Evolutionary conservation across 768 basidiomycete genomes (phyloP).

Genomic region (Calocybe cyanea): DNA sequence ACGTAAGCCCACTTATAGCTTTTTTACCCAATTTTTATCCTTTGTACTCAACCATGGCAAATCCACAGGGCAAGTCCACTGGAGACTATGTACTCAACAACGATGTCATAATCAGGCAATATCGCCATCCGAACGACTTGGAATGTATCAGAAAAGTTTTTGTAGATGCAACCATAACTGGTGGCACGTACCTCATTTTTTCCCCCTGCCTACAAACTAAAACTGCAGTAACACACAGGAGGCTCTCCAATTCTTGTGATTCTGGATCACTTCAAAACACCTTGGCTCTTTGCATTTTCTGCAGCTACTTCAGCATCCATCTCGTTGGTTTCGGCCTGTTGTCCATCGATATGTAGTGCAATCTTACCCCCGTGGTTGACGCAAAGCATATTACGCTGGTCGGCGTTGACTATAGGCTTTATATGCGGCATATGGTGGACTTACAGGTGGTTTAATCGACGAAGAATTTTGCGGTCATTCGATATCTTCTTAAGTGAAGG

Average conservation of each 20-base stretch:
- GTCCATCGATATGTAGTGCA: background rate
- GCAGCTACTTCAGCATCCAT: background rate
- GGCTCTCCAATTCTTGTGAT: slow-evolving; percentile 9
- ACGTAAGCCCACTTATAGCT: no score
- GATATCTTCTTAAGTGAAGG: slow-evolving; percentile 5
- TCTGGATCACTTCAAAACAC: background rate
- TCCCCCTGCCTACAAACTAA: background rate
- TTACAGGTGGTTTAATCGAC: slow-evolving; percentile 5
- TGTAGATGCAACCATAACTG: slow-evolving; percentile 10
- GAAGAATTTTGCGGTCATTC: slow-evolving; percentile 5
- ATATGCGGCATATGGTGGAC: background rate
- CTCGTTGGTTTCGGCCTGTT: background rate
- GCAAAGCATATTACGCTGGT: background rate
- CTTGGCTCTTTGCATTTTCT: background rate
- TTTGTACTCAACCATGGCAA: no score
- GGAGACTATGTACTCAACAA: no score
- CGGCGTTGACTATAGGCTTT: background rate
- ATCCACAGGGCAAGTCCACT: no score
- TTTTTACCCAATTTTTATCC: no score
- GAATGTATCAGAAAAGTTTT: slow-evolving; percentile 7
- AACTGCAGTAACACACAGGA: background rate
- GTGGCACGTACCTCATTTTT: slow-evolving; percentile 2
- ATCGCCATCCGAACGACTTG: slow-evolving; percentile 12
- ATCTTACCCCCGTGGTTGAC: background rate
- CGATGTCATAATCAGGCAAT: slow-evolving; percentile 7